Evolutionary conservation across 805 yeast genomes (phyloP).

Genomic region (Yarrowia porcina): DNA sequence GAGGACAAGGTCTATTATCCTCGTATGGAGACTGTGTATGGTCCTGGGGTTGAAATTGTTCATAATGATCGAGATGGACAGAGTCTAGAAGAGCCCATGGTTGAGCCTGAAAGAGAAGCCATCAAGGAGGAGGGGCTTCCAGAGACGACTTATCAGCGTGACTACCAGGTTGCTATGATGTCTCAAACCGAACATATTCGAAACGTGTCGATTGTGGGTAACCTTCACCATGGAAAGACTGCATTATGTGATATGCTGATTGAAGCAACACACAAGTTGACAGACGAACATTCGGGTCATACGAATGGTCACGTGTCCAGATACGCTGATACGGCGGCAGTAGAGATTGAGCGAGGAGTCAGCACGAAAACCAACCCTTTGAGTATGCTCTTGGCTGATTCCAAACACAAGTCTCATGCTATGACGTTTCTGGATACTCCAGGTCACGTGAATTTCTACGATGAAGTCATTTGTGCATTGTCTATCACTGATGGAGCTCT

Average conservation of each 20-base stretch:
- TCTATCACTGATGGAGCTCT: conserved; percentile 62
- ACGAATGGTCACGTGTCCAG: conserved; percentile 48
- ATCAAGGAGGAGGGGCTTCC: conserved; percentile 62
- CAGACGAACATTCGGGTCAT: conserved; percentile 34
- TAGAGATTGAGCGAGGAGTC: conserved; percentile 70
- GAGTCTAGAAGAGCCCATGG: conserved; percentile 59
- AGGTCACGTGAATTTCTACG: conserved; percentile 83
- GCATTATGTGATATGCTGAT: conserved; percentile 67
- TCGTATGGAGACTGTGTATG: conserved; percentile 48
- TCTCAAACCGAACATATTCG: conserved; percentile 61
- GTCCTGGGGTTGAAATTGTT: conserved; percentile 62
- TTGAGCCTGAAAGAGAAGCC: conserved; percentile 49
- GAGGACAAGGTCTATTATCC: conserved; percentile 49
- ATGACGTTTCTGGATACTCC: conserved; percentile 80
- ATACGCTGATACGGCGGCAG: conserved; percentile 66
- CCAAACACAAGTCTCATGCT: conserved; percentile 52
- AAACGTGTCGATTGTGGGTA: conserved; percentile 77
- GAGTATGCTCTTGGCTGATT: conserved; percentile 55
- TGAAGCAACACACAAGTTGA: conserved; percentile 56
- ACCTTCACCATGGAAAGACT: conserved; percentile 82
- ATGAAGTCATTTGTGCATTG: conserved; percentile 62
- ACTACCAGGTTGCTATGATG: conserved; percentile 54
- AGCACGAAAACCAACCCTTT: conserved; percentile 63
- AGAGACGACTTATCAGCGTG: conserved; percentile 54
- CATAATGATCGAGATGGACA: conserved; percentile 54